Percentiles rank a stretch among this genome's conserved stretches.
Conservation (phyloP, 192 early-diverging fungal species). For the Coemansia erecta region DNA sequence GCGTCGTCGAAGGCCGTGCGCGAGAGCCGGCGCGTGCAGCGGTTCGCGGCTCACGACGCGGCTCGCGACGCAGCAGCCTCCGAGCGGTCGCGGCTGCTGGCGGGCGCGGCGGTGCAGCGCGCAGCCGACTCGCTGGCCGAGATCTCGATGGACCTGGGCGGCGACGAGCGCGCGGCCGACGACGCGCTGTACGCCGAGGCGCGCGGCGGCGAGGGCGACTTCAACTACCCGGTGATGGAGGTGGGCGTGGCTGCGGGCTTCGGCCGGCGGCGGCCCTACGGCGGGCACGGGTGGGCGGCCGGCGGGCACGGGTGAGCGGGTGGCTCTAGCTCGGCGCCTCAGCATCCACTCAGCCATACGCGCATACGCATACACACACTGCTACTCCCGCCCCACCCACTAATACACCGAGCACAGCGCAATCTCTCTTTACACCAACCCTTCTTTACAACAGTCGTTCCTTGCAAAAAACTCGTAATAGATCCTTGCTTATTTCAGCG, state of each 20-base stretch:
- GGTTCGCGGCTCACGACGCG: conserved; percentile 4
- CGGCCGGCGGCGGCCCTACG: conserved; percentile 42
- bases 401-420: too few species aligned
- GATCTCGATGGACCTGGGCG: conserved; percentile 40
- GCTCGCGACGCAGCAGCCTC: conserved; percentile 15
- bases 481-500: too few species aligned
- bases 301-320: too few species aligned
- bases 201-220: conserved; percentile 45
- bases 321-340: too few species aligned
- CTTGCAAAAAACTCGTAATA: too few species aligned
- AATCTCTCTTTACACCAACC: neutral
- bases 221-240: conserved; percentile 53
- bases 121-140: conserved; percentile 17
- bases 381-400: too few species aligned
- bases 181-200: conserved; percentile 44
- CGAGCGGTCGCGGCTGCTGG: conserved; percentile 1
- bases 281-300: conserved; percentile 8
- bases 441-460: neutral
- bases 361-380: too few species aligned
- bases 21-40: conserved; percentile 33
- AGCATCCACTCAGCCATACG: too few species aligned
- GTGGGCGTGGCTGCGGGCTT: conserved; percentile 50
- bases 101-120: neutral
- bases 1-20: conserved; percentile 35
- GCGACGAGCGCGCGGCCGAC: conserved; percentile 19